A percentile compares a stretch with the other conserved stretches of the same genome.
Evolutionary conservation across 2,329 filamentous ascomycete genomes (phyloP).

Genomic region (Gyromitra esculenta): DNA sequence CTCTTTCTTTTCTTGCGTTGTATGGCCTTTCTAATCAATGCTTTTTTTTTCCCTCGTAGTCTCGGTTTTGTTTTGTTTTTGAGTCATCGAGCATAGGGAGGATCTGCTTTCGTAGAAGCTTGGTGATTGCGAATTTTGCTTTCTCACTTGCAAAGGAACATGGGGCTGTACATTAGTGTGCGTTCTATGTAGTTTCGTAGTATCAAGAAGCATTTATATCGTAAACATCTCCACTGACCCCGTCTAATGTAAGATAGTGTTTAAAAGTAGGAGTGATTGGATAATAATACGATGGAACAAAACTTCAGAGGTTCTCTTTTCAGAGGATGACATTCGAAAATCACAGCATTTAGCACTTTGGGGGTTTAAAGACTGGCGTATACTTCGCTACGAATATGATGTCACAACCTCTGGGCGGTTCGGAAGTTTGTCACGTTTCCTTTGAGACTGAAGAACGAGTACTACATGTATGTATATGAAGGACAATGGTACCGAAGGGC

Average conservation of each 20-base stretch:
- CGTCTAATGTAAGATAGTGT: not conserved
- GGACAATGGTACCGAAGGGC: no score
- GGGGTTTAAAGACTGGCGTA: not conserved
- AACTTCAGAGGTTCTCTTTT: not conserved
- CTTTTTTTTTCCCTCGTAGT: constrained; percentile 13
- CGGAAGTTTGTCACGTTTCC: no score
- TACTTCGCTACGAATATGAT: not conserved
- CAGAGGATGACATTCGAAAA: not conserved
- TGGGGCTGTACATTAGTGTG: constrained; percentile 42
- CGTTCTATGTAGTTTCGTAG: constrained; percentile 38
- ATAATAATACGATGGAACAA: not conserved
- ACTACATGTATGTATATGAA: no score
- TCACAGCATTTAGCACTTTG: not conserved
- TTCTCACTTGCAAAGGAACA: constrained; percentile 12
- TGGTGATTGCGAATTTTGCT: constrained; percentile 3
- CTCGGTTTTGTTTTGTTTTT: constrained; percentile 6
- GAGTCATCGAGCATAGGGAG: constrained; percentile 3
- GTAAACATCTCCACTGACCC: not conserved
- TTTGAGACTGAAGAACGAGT: no score
- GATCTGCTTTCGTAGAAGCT: constrained; percentile 20
- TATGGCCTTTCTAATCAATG: constrained; percentile 43
- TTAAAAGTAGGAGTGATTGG: not conserved
- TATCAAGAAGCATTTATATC: constrained; percentile 28
- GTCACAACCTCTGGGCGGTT: not conserved
- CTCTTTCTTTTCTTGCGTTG: constrained; percentile 28